Base-by-base conservation (phyloP, 2,329 filamentous ascomycete genomes). In the Myrmaecium sp. region DNA sequence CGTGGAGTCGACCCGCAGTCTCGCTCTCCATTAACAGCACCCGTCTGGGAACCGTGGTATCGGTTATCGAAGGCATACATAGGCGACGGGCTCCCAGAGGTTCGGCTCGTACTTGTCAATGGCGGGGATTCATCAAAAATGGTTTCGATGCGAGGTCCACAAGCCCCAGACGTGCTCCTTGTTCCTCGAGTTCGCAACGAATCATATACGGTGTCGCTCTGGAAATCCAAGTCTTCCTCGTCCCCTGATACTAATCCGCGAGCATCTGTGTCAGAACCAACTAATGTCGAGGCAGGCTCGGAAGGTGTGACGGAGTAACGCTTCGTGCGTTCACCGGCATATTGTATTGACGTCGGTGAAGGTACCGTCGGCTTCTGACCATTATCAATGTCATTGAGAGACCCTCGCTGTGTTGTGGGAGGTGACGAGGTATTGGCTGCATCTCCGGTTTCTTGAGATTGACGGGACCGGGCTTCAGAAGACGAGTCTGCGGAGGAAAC, bases 91-190 rank as follows among this genome's bases (percentile, higher is more conserved):
- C n/a, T n/a, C n/a, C n/a, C n/a, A n/a, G n/a, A n/a, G n/a, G n/a
- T n/a, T n/a, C n/a, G n/a, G n/a, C n/a, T n/a, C 37, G 53, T 59
- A 33, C 51, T 42, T 34, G 57, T 55, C 15, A 43, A 39, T 10
- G 49, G 41, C 5, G 69, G 66, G 18, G 76, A 80, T 39, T 84
- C 78, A 50, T 84, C 77, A 48, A 83, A 84, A 59, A 83, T 78
- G 14, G 71, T 79, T 42, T 83, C 77, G 26, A 83, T 70, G 25
- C 62, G 57, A 10, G 77, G 75, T 15, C 74, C 76, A 43, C 80
- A 71, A 24, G 71, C 64, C 17, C 69, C 67, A 32, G 72, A 68
- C 28, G 66, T 62, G 34, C 72, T 75, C 33, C 66, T 64, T 6
- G 76, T 81, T 20, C 66, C 73, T 32, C 66, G 62, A 10, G 78